Base-by-base conservation (phyloP, 306 rosid species). In the Prunus dulcis region DNA sequence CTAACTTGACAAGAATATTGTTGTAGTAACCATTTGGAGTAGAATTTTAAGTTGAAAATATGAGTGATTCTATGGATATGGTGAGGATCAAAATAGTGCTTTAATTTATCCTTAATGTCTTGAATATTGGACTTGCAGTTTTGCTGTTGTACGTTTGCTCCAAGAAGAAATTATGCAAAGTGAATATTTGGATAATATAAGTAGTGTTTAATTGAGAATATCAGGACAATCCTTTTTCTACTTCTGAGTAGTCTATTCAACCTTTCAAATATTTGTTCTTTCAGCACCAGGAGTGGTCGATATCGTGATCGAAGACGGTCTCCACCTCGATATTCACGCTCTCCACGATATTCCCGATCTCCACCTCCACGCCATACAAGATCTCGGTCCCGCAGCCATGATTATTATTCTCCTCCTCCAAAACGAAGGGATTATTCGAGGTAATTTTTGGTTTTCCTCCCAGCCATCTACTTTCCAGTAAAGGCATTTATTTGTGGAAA, bases 301-400 rank as follows among this genome's bases (percentile, higher is more conserved):
- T 52, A 64, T 71, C 27, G 78, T 60, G 98, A 96, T 67, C 88
- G 96, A 55, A 91, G 99, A 71, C 84, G 97, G 66, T 89, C 99
- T 81, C 97, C 97, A 58, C 92, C 90, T 56, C 96, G 89, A 20
- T 87, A 87, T 76, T 91, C 96, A 34, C 90, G 88, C 9, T 89
- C 93, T 1, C 91, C 96, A 3, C 87, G 85, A 65, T 79, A 86
- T 77, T 93, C 98, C 46, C 81, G 89, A 23, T 87, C 97, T 28
- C 97, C 97, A 57, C 90, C 96, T 61, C 90, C 93, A 18, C 96
- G 91, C 27, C 89, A 80, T 74, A 84, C 58, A 23, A 83, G 97
- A 75, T 83, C 99, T 78, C 86, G 81, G 38, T 89, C 97, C n/a
- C 94, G 70, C 28, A 87, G 93, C 64, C 89, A 75, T 76, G 96